A percentile compares a stretch with the other conserved stretches of the same genome.
phyloP scores from a whole-genome alignment of 305 asterid genomes.

The Fraxinus sp. region DNA sequence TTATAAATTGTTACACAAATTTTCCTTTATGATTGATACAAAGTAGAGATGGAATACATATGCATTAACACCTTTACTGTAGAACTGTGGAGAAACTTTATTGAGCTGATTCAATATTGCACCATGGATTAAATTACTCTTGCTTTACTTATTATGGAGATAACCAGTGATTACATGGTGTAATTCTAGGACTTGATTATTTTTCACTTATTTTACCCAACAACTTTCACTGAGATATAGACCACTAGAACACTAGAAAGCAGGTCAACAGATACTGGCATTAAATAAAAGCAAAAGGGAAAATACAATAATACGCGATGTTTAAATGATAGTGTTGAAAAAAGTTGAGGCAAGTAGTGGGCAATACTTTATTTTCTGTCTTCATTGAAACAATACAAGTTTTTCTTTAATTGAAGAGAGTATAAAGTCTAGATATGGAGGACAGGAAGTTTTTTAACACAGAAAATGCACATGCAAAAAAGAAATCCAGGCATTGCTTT shows the following conservation, averaged over 20 bases:
- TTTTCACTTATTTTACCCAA: background rate
- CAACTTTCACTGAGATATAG: background rate
- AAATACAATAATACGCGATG: background rate
- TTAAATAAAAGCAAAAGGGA: background rate
- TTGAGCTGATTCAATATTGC: background rate
- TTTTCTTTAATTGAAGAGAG: background rate
- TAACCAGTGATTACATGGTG: background rate
- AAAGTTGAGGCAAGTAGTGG: background rate
- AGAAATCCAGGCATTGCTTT: background rate
- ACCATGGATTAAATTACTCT: background rate
- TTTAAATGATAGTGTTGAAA: background rate
- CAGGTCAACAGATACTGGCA: background rate
- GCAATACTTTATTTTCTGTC: background rate
- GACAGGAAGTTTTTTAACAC: background rate
- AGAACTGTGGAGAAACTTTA: background rate
- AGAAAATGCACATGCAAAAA: background rate
- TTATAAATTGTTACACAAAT: slow-evolving; percentile 7
- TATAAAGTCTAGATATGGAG: background rate
- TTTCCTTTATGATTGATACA: background rate
- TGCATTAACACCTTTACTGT: background rate
- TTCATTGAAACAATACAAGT: background rate
- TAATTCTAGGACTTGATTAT: background rate
- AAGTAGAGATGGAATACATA: background rate
- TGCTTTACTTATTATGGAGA: background rate
- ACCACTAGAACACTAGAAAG: background rate